These are phyloP conservation scores for Colletotrichum shisoi DNA, from an alignment of 2,329 filamentous ascomycete species.

Conservation along the genomic window DNA sequence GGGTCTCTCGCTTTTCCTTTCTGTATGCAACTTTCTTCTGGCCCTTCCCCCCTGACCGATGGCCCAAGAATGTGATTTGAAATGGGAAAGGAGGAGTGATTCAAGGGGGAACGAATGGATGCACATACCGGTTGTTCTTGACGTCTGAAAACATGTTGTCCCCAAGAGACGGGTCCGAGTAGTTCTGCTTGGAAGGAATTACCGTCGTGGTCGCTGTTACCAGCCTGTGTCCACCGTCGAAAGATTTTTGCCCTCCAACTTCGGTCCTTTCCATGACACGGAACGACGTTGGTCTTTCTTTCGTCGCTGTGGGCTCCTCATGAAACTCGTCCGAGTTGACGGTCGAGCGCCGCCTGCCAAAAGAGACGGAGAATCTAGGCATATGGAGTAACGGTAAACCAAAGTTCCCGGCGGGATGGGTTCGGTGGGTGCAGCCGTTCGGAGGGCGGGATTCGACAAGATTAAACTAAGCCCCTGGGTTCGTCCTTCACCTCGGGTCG, in stretches of 20 bases:
- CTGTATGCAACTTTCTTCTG: neutral
- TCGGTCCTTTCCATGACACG: slow-evolving; percentile 65
- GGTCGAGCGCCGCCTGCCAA: slow-evolving; percentile 67
- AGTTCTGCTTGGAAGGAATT: slow-evolving; percentile 49
- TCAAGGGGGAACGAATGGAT: slow-evolving; percentile 33
- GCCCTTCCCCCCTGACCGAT: slow-evolving; percentile 2
- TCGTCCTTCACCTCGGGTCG: slow-evolving; percentile 22
- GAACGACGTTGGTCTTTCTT: slow-evolving; percentile 56
- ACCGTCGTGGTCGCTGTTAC: slow-evolving; percentile 49
- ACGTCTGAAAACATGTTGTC: slow-evolving; percentile 68
- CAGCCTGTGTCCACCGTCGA: slow-evolving; percentile 59
- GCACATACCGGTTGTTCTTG: slow-evolving; percentile 65
- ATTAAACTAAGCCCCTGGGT: slow-evolving; percentile 3
- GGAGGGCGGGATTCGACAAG: slow-evolving; percentile 10
- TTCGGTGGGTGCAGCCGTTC: slow-evolving; percentile 20
- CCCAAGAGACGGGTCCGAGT: slow-evolving; percentile 52
- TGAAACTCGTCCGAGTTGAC: slow-evolving; percentile 62
- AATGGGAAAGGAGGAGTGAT: slow-evolving; percentile 30
- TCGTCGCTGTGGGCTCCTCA: slow-evolving; percentile 57
- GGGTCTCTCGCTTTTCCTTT: slow-evolving; percentile 10
- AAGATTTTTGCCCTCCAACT: slow-evolving; percentile 55
- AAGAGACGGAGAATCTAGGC: slow-evolving; percentile 69
- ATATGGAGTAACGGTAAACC: slow-evolving; percentile 56
- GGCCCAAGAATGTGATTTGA: slow-evolving; percentile 34
- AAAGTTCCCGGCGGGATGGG: slow-evolving; percentile 24